These are phyloP conservation scores for Pilatotrama ljubarskyi DNA, from an alignment of 768 basidiomycete species.

Conservation along the genomic window DNA sequence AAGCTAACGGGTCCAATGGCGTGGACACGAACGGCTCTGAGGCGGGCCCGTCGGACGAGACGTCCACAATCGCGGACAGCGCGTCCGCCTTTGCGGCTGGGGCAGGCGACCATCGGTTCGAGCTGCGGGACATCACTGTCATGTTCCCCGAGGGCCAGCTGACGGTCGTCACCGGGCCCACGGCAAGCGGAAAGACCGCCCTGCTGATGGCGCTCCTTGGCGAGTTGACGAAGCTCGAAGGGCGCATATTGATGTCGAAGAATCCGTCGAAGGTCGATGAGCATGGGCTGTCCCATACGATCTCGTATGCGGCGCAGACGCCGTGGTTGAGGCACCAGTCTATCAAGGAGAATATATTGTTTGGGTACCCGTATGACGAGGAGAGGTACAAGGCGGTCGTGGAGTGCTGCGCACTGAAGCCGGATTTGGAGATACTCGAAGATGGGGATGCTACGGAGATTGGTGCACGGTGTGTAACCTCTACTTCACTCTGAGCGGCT, in stretches of 20 bases:
- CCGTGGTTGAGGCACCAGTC: conserved; percentile 48
- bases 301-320: conserved; percentile 51
- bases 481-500: no score
- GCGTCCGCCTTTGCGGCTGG: conserved; percentile 26
- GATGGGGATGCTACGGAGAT: conserved; percentile 88
- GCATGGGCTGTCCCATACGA: conserved; percentile 54
- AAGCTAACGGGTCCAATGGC: conserved; percentile 20
- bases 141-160: conserved; percentile 72
- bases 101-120: conserved; percentile 53
- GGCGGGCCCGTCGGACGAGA: conserved; percentile 1
- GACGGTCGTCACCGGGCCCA: conserved; percentile 74
- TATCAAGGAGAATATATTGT: conserved; percentile 63
- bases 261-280: conserved; percentile 58
- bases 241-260: conserved; percentile 66
- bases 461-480: conserved; percentile 52
- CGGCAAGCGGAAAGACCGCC: conserved; percentile 83
- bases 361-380: conserved; percentile 56
- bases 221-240: conserved; percentile 63
- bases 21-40: neutral
- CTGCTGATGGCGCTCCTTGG: conserved; percentile 73
- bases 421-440: conserved; percentile 82
- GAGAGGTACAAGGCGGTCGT: conserved; percentile 74
- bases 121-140: conserved; percentile 65
- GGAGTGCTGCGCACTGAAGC: conserved; percentile 79
- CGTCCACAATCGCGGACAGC: conserved; percentile 19